Conservation (phyloP, 1,139 yeast species). For the Protomyces pachydermus region DNA sequence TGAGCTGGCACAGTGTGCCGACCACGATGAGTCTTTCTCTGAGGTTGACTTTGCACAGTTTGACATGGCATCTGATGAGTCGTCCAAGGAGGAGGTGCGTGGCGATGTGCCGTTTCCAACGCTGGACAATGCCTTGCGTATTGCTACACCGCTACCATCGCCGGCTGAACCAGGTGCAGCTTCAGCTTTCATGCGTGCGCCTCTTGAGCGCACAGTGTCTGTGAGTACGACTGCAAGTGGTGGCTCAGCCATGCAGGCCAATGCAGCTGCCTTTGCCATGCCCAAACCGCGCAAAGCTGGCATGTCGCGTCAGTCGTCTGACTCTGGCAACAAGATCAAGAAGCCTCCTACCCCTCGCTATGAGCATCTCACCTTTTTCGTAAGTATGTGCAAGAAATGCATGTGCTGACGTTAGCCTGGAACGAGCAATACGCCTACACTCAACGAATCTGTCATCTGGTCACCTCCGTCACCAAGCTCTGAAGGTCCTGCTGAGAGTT, state of each 20-base stretch:
- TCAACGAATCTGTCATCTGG: slow-evolving; percentile 1
- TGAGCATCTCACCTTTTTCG: neutral
- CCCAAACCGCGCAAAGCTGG: neutral
- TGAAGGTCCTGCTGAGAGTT: neutral
- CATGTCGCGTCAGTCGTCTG: neutral
- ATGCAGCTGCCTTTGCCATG: neutral
- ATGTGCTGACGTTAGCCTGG: neutral
- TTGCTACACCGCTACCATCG: slow-evolving; percentile 18
- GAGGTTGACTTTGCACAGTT: neutral
- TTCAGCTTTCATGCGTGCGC: slow-evolving; percentile 21
- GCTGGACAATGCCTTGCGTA: neutral
- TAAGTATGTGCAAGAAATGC: neutral
- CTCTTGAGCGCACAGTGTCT: neutral
- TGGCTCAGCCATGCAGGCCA: neutral
- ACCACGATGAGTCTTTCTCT: neutral
- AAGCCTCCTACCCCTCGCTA: neutral
- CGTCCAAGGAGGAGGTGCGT: neutral
- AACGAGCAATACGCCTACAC: neutral
- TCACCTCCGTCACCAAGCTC: slow-evolving; percentile 7
- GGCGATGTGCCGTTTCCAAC: slow-evolving; percentile 1
- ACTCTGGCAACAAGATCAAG: neutral
- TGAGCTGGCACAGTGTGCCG: neutral
- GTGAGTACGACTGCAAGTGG: neutral
- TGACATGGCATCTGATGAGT: neutral
- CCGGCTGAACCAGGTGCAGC: slow-evolving; percentile 22